Conservation (phyloP, 2,329 filamentous ascomycete genomes). For the Fusarium sp. region DNA sequence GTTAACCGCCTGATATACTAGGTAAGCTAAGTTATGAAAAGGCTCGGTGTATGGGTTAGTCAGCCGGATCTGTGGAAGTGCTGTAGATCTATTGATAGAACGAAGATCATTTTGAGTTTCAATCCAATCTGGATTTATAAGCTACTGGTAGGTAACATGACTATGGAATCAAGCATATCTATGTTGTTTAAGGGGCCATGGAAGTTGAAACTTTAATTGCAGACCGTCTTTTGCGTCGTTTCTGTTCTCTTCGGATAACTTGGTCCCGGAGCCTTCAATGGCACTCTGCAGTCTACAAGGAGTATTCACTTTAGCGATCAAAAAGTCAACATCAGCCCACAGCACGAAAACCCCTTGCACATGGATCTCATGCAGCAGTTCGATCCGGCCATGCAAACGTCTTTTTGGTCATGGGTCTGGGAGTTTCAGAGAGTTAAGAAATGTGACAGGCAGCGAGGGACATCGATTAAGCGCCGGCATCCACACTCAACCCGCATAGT, state of each 20-base stretch:
- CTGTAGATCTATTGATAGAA: neutral
- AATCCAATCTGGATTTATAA: neutral
- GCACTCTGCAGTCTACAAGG: slow-evolving; percentile 1
- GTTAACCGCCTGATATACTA: neutral
- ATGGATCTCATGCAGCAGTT: slow-evolving; percentile 36
- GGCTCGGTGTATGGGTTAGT: neutral
- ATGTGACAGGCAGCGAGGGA: slow-evolving; percentile 39
- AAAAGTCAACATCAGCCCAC: slow-evolving; percentile 34
- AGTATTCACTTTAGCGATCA: slow-evolving; percentile 5
- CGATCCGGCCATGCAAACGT: slow-evolving; percentile 33
- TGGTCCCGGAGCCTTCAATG: neutral
- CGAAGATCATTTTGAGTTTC: neutral
- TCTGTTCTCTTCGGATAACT: neutral
- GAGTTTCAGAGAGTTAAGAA: slow-evolving; percentile 13
- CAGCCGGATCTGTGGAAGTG: neutral
- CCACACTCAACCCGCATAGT: slow-evolving; percentile 44
- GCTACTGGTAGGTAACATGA: neutral
- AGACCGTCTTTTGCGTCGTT: slow-evolving; percentile 36
- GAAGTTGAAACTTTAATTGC: neutral
- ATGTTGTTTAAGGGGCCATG: neutral
- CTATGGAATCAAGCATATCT: neutral
- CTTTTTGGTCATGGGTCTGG: slow-evolving; percentile 31
- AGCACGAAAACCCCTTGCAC: slow-evolving; percentile 24
- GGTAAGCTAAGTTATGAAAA: neutral
- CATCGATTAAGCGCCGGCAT: slow-evolving; percentile 46